Evolutionary conservation across 139 green algal genomes (phyloP), one percentile per base, ranked within the genome.

Genomic region (Picochlorum sp.): DNA sequence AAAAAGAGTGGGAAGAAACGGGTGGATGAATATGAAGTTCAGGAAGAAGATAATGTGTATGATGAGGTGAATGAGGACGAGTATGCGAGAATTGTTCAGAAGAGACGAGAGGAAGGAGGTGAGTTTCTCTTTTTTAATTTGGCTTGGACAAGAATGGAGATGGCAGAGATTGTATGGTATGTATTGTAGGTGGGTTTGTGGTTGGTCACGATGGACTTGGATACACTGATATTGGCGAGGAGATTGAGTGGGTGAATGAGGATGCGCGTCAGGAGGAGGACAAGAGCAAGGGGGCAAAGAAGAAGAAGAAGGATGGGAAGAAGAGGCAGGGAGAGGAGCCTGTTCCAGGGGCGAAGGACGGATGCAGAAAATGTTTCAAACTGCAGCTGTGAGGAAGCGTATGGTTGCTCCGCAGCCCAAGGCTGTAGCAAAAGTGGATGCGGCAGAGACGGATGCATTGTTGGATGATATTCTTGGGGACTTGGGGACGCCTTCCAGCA

Each of bases 161-260:
- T 38, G 7, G 11, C 18, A 20, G 28, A 41, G 13, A 26, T 14
- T 38, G 28, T 23, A 57, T 41, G 34, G 34, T 41, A 11, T 41
- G 34, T 41, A 11, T 41, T 74, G 84, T 21, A 54, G 88, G 77
- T 2, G 84, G 83, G 32, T 95, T 93, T 58, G 76, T 95, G 4
- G 78, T 89, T 14, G 87, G 91, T 52, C 85, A 92, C 59, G 82
- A 87, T 30, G 86, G 70, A 4, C 34, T 77, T n/a, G 83, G 85
- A 4, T 97, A 97, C 59, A 76, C 57, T 32, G 91, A 98, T 49
- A 79, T 93, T 34, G 92, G 88, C 0, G 89, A 95, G 67, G 91
- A 97, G 56, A 84, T 95, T 9, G 84, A 96, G 41, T 95, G 78
- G 78, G 65, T 65, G 61, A 66, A 49, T 34, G 9, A 24, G 26